These are phyloP conservation scores for Gynochthodes officinalis DNA, from an alignment of 257 asterid species.

Conservation along the genomic window DNA sequence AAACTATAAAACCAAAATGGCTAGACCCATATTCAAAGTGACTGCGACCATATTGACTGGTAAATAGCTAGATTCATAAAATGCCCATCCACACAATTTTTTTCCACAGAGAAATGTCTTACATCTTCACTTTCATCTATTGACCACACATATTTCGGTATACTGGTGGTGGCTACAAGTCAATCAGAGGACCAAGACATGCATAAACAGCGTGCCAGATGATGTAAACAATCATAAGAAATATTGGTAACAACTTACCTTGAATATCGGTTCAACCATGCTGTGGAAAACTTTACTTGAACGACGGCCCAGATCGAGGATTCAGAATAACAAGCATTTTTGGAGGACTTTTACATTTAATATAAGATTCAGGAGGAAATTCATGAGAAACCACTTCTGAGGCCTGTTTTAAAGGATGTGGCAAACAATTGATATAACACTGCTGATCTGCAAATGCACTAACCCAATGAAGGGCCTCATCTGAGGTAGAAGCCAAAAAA, in stretches of 20 bases:
- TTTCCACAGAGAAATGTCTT: not conserved
- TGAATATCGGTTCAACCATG: slow-evolving; percentile 84
- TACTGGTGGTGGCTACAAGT: not conserved
- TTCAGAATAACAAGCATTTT: slow-evolving; percentile 91
- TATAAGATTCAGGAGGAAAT: slow-evolving; percentile 78
- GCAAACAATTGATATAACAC: slow-evolving; percentile 85
- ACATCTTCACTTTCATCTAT: not conserved
- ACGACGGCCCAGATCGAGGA: slow-evolving; percentile 97
- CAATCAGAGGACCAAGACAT: not conserved
- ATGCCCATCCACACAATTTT: not conserved
- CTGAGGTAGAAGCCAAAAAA: slow-evolving; percentile 76
- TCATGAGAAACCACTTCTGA: slow-evolving; percentile 60
- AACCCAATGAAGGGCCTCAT: slow-evolving; percentile 94
- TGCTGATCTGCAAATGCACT: slow-evolving; percentile 95
- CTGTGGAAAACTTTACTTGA: slow-evolving; percentile 90
- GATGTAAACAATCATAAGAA: not conserved
- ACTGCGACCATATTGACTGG: not conserved
- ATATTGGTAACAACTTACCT: slow-evolving; percentile 45
- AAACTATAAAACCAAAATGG: not conserved
- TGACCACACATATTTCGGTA: not conserved
- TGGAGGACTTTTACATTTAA: slow-evolving; percentile 84
- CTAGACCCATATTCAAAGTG: not conserved
- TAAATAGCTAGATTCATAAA: not conserved
- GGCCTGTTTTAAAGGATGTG: slow-evolving; percentile 86
- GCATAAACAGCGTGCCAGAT: not conserved